A percentile compares a stretch with the other conserved stretches of the same genome.
Conservation (phyloP, 352 stramenopile genomes). For the Pythium utonaiense region DNA sequence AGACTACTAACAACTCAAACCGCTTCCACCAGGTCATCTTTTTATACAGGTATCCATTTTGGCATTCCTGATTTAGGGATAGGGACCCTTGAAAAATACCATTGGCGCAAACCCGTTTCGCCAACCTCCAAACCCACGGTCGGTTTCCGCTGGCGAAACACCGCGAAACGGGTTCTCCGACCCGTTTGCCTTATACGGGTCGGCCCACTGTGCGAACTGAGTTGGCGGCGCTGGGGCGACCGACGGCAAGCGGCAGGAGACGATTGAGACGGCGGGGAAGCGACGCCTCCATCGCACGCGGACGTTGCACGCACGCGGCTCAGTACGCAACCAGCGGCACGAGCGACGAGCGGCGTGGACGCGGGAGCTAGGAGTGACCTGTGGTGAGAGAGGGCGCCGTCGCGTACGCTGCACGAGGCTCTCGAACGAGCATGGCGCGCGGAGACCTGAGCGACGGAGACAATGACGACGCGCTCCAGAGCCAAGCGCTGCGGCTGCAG, state of each 20-base stretch:
- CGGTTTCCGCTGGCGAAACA: too few species aligned
- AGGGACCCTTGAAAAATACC: slow-evolving; percentile 9
- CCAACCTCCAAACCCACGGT: background rate
- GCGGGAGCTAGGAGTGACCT: background rate
- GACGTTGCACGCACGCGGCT: background rate
- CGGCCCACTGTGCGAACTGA: background rate
- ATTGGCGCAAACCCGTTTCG: background rate
- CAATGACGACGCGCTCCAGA: slow-evolving; percentile 61
- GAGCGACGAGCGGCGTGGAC: background rate
- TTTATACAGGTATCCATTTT: slow-evolving; percentile 2
- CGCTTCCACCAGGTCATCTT: too few species aligned
- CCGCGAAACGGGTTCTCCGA: background rate
- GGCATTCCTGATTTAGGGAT: slow-evolving; percentile 20
- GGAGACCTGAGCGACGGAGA: slow-evolving; percentile 42
- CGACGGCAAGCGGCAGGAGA: background rate
- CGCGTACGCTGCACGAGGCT: background rate
- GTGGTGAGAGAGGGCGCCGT: background rate
- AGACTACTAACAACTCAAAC: background rate
- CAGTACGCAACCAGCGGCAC: background rate
- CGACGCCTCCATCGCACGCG: background rate
- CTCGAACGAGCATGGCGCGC: slow-evolving; percentile 14
- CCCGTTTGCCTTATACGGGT: background rate
- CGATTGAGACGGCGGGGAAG: background rate
- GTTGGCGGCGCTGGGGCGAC: background rate
- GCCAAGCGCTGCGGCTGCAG: slow-evolving; percentile 59